Evolutionary conservation across 257 asterid species (phyloP).

Genomic region (Petunia secreta): DNA sequence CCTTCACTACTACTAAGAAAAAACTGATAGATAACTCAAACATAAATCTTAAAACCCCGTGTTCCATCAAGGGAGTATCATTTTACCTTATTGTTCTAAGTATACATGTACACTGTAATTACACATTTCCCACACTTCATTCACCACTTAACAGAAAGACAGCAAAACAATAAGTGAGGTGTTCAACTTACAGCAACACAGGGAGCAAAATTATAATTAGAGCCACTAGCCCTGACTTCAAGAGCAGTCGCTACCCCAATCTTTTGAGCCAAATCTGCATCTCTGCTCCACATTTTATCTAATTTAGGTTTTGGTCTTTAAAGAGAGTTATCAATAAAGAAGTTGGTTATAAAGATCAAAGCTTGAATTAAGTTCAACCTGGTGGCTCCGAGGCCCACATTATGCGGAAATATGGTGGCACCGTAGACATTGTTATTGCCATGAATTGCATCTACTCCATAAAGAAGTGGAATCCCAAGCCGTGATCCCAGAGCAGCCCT

Average conservation of each 20-base stretch:
- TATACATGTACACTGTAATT: background rate
- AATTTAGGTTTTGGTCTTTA: background rate
- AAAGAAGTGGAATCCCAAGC: conserved; percentile 46
- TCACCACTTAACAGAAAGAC: background rate
- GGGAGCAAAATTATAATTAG: conserved; percentile 78
- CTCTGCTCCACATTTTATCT: conserved; percentile 33
- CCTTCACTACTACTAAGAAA: background rate
- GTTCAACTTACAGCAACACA: conserved; percentile 74
- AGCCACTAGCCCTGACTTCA: conserved; percentile 84
- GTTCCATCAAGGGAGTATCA: background rate
- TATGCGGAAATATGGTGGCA: conserved; percentile 50
- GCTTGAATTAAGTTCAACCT: conserved; percentile 33
- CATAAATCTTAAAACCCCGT: background rate
- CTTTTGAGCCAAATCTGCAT: conserved; percentile 61
- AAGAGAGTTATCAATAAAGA: background rate
- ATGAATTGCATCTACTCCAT: conserved; percentile 50
- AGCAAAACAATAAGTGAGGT: background rate
- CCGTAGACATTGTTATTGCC: conserved; percentile 51
- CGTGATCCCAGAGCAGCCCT: conserved; percentile 49
- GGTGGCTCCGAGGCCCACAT: conserved; percentile 54
- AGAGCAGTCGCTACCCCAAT: conserved; percentile 79
- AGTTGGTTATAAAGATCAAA: background rate
- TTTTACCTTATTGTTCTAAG: background rate
- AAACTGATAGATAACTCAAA: background rate
- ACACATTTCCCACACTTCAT: background rate